phyloP scores from a whole-genome alignment of 2,329 filamentous ascomycete species.

The Knoxdaviesia proteae region DNA sequence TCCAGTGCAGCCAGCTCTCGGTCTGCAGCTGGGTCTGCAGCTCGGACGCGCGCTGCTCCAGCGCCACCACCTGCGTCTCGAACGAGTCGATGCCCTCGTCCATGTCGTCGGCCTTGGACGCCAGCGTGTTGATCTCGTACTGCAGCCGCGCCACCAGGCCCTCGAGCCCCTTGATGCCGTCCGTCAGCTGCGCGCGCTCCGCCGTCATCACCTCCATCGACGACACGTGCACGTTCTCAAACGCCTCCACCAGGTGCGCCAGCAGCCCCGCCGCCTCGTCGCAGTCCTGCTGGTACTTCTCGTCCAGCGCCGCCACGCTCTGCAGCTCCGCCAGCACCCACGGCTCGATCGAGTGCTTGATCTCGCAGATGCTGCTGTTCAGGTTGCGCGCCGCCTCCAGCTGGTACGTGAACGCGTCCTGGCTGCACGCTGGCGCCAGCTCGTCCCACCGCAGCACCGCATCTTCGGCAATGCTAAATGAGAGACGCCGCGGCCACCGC shows the following conservation, averaged over 20 bases:
- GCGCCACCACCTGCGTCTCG: constrained; percentile 53
- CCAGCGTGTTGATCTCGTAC: constrained; percentile 71
- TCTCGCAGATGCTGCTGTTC: constrained; percentile 26
- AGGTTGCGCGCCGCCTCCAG: constrained; percentile 31
- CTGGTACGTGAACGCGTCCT: constrained; percentile 1
- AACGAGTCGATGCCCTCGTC: constrained; percentile 67
- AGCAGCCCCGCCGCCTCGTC: constrained; percentile 47
- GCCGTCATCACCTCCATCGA: constrained; percentile 48
- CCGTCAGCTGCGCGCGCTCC: constrained; percentile 47
- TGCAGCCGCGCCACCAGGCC: constrained; percentile 67
- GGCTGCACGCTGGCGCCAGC: constrained; percentile 13
- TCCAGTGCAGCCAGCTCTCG: constrained; percentile 44
- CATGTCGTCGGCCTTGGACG: constrained; percentile 65
- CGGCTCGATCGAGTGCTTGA: constrained; percentile 31
- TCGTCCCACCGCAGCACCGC: constrained; percentile 49
- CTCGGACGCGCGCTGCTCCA: constrained; percentile 42
- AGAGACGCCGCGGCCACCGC: constrained; percentile 51
- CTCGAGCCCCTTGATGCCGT: constrained; percentile 60
- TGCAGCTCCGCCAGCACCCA: constrained; percentile 41
- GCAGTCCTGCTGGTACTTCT: constrained; percentile 38
- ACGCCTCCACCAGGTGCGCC: constrained; percentile 47
- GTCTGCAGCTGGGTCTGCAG: constrained; percentile 41
- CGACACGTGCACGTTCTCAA: constrained; percentile 43
- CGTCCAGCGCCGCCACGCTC: constrained; percentile 36
- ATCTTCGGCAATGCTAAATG: constrained; percentile 56